These are phyloP conservation scores for Adansonia grandidieri DNA, from an alignment of 441 rosid species.

Conservation along the genomic window DNA sequence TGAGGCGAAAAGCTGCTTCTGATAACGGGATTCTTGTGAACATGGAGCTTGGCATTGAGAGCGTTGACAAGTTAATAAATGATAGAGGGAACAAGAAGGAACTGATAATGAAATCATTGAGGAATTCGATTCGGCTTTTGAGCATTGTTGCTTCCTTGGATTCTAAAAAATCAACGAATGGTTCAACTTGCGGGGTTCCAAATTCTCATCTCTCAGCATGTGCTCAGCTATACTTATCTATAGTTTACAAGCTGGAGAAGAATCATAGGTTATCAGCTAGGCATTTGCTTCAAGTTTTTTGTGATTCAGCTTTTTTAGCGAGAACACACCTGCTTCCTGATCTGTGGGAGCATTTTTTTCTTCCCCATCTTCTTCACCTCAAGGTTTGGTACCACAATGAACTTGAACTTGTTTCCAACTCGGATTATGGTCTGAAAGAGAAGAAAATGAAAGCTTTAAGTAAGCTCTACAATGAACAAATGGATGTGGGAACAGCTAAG, in stretches of 20 bases:
- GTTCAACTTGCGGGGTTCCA: constrained; percentile 52
- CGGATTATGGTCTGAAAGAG: constrained; percentile 33
- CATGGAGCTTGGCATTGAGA: constrained; percentile 47
- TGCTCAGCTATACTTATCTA: constrained; percentile 58
- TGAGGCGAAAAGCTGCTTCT: constrained; percentile 27
- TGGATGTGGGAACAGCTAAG: constrained; percentile 55
- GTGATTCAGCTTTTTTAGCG: constrained; percentile 56
- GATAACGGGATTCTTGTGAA: constrained; percentile 39
- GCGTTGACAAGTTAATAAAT: constrained; percentile 45
- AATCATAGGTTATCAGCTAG: constrained; percentile 50
- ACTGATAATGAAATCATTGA: constrained; percentile 31
- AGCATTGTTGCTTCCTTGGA: constrained; percentile 51
- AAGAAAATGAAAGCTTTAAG: constrained; percentile 40
- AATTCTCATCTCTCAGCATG: constrained; percentile 61
- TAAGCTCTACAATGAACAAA: constrained; percentile 46
- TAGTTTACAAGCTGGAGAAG: constrained; percentile 61
- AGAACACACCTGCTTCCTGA: constrained; percentile 67
- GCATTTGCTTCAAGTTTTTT: constrained; percentile 62
- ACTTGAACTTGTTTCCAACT: constrained; percentile 42
- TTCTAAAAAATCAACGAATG: constrained; percentile 38
- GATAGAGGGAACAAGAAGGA: constrained; percentile 34
- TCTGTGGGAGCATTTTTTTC: constrained; percentile 69
- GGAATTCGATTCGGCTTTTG: constrained; percentile 43
- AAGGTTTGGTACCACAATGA: constrained; percentile 63
- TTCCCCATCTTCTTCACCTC: constrained; percentile 72